phyloP scores from a whole-genome alignment of 1,284 basidiomycete genomes.

The Rhizoctonia solani region DNA sequence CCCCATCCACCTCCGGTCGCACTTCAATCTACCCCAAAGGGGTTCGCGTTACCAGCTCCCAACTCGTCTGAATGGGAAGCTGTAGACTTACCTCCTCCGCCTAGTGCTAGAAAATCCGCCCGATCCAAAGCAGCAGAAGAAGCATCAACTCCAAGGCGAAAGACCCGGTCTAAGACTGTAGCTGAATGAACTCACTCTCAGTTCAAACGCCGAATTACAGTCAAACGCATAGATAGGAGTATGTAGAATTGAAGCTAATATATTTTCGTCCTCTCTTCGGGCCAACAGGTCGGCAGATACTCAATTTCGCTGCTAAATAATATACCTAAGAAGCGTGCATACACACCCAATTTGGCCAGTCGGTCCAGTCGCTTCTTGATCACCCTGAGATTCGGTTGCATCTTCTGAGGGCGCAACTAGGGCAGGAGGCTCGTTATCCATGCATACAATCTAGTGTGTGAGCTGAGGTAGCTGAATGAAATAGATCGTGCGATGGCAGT shows the following conservation, averaged over 20 bases:
- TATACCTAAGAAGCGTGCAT: not conserved
- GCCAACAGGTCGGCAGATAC: not conserved
- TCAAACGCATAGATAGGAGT: not conserved
- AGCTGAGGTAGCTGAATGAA: no score
- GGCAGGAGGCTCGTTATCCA: no score
- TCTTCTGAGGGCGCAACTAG: no score
- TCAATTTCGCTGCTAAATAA: not conserved
- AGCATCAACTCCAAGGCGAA: constrained; percentile 4
- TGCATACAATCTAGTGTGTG: no score
- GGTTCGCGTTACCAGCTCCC: constrained; percentile 6
- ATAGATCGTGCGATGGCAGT: no score
- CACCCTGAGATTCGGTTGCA: no score
- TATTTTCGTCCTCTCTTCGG: not conserved
- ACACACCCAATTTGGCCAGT: no score
- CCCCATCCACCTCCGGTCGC: not conserved
- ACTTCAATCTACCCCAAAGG: not conserved
- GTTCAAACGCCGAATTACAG: not conserved
- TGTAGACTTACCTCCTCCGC: constrained; percentile 1
- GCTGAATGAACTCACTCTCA: not conserved
- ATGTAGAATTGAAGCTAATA: not conserved
- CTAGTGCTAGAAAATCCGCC: not conserved
- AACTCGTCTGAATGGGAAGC: constrained; percentile 21
- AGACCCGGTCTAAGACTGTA: constrained; percentile 9
- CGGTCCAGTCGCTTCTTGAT: no score
- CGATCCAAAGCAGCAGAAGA: not conserved